Percentiles rank a stretch among this genome's conserved stretches.
These are phyloP conservation scores for Thozetella sp. DNA, from an alignment of 495 filamentous ascomycete genomes.

Conservation along the genomic window DNA sequence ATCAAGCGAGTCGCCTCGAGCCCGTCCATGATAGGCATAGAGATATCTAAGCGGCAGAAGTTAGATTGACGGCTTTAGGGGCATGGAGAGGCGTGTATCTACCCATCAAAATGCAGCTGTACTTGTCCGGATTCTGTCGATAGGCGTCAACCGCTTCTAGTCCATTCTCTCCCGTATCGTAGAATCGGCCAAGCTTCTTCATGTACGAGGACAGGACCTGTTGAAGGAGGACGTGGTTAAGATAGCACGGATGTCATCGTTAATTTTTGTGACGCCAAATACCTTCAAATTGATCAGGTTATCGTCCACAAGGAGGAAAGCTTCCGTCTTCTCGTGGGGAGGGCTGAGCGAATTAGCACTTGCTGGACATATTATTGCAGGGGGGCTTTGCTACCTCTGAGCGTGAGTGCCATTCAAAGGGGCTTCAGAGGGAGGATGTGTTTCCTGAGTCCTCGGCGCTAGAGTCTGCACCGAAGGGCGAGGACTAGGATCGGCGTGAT, in stretches of 20 bases:
- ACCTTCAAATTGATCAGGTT: conserved; percentile 42
- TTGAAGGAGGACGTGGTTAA: not conserved
- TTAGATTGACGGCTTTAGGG: not conserved
- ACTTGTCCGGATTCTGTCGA: conserved; percentile 20
- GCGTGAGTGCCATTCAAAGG: no score
- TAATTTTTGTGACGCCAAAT: not conserved
- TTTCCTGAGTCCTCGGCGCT: not conserved
- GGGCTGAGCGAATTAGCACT: not conserved
- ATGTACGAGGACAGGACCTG: conserved; percentile 54
- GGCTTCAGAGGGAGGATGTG: no score
- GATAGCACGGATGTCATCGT: not conserved
- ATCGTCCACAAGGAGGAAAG: conserved; percentile 44
- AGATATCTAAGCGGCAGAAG: conserved; percentile 47
- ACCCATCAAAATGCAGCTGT: conserved; percentile 41
- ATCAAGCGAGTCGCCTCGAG: conserved; percentile 65
- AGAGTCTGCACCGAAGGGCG: not conserved
- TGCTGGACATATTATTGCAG: not conserved
- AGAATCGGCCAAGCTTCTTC: conserved; percentile 50
- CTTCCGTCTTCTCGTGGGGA: not conserved
- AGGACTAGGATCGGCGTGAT: not conserved
- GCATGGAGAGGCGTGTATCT: not conserved
- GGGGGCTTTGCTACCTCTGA: no score
- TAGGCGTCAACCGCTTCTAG: conserved; percentile 59
- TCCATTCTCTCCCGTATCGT: conserved; percentile 58
- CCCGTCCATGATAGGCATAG: conserved; percentile 75